Evolutionary conservation across 2,329 filamentous ascomycete genomes (phyloP), one percentile per base, ranked within the genome.

Genomic region (Colletotrichum sp.): DNA sequence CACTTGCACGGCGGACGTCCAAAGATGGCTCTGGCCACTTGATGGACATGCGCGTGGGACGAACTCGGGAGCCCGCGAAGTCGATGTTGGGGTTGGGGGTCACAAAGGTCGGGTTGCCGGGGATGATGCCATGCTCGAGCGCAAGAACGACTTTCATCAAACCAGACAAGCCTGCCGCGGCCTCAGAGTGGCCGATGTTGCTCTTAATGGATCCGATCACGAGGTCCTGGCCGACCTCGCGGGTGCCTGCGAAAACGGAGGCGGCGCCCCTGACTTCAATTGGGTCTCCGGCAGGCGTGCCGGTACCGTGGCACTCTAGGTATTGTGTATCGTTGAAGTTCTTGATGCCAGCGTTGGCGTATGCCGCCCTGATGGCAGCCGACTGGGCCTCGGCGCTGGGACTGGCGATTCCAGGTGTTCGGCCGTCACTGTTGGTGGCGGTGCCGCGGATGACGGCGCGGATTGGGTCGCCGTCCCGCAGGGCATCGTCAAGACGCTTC

Each of bases 401-500:
- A 5, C 78, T 79, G 3, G 84, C 84, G 62, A 87, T 82, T 5
- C 84, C 84, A 3, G 78, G 72, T 4, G 84, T 85, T n/a, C 80
- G 73, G 12, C 81, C 81, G 48, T 81, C 85, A 21, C 79, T 79
- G 73, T 65, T 71, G 30, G 69, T 34, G 2, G 78, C 79, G 4
- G 81, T 83, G 7, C 78, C 34, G 34, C 34, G 34, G 34, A 38
- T 38, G 34, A 38, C 34, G 34, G 34, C 34, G 34, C 34, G 79
- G 55, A 85, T 82, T 0, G 82, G 82, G 77, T 89, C 86, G 7
- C 83, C 82, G 43, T 86, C 86, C 5, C 79, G 76, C 4, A 89
- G 69, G 3, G 88, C 88, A 69, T 86, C 83, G 5, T 82, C 80
- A 0, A 89, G 78, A 1, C 82, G 81, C 79, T 89, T 89, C 2